These are phyloP conservation scores for Fusarium lyarnte DNA, from an alignment of 2,329 filamentous ascomycete genomes.

Conservation along the genomic window DNA sequence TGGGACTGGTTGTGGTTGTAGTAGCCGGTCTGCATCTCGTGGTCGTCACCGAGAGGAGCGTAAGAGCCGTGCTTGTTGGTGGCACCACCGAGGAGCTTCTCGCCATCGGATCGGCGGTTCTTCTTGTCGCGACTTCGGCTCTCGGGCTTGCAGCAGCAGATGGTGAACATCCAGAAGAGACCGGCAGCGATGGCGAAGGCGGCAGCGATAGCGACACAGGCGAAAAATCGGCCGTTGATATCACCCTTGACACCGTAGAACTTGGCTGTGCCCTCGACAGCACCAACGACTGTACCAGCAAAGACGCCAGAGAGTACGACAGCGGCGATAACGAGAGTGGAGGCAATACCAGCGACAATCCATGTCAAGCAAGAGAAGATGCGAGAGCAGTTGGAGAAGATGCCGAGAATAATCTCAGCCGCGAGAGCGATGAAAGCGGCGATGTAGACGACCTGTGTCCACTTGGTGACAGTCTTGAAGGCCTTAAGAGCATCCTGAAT, in stretches of 20 bases:
- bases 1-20: constrained; percentile 50
- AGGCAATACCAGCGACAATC: constrained; percentile 74
- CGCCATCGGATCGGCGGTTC: constrained; percentile 52
- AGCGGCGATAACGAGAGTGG: constrained; percentile 64
- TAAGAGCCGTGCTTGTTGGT: constrained; percentile 50
- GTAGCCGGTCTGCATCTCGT: constrained; percentile 50
- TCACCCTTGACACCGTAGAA: constrained; percentile 75
- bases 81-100: constrained; percentile 61
- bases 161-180: constrained; percentile 90
- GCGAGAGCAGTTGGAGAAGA: constrained; percentile 85
- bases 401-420: constrained; percentile 78
- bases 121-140: constrained; percentile 48
- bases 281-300: constrained; percentile 73
- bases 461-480: constrained; percentile 79
- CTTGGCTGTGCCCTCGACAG: constrained; percentile 63
- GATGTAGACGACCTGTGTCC: constrained; percentile 85
- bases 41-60: constrained; percentile 48
- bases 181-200: constrained; percentile 78
- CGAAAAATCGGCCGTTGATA: constrained; percentile 76
- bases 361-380: constrained; percentile 85
- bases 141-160: constrained; percentile 77
- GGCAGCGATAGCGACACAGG: constrained; percentile 80
- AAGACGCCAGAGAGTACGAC: constrained; percentile 80
- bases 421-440: constrained; percentile 76
- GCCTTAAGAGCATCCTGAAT: constrained; percentile 74